Evolutionary conservation across 208 protist genomes (phyloP).

Genomic region (Naegleria gruberi): DNA sequence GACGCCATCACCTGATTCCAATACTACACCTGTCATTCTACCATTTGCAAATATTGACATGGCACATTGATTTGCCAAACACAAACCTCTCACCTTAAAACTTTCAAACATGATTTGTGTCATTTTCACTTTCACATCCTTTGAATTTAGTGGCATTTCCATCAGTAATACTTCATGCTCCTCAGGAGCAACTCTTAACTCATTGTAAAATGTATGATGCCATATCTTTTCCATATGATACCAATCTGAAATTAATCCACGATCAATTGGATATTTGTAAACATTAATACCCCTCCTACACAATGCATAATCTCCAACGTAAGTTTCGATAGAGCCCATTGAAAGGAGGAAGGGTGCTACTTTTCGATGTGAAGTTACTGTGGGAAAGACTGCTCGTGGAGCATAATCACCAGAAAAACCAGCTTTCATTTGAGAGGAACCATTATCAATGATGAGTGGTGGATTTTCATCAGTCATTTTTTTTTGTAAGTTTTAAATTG

Average conservation of each 20-base stretch:
- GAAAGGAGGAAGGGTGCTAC: conserved; percentile 86
- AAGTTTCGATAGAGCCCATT: too few species aligned
- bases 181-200: conserved; percentile 5
- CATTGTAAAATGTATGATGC: conserved; percentile 3
- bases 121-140: background rate
- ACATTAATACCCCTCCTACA: conserved; percentile 49
- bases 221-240: conserved; percentile 11
- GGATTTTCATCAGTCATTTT: conserved; percentile 66
- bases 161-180: background rate
- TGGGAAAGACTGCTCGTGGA: conserved; percentile 87
- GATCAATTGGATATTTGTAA: conserved; percentile 39
- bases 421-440: conserved; percentile 66
- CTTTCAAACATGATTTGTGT: conserved; percentile 23
- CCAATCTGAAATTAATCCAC: conserved; percentile 20
- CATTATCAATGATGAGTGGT: conserved; percentile 5
- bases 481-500: too few species aligned
- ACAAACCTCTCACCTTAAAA: background rate
- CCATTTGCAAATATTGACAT: conserved; percentile 21
- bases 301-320: conserved; percentile 57
- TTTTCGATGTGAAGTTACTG: conserved; percentile 86
- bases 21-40: conserved; percentile 30
- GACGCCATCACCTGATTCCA: background rate
- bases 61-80: background rate
- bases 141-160: background rate
- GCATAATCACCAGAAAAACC: conserved; percentile 93